phyloP scores from a whole-genome alignment of 1,284 basidiomycete species.

The Cutaneotrichosporon dermatis region DNA sequence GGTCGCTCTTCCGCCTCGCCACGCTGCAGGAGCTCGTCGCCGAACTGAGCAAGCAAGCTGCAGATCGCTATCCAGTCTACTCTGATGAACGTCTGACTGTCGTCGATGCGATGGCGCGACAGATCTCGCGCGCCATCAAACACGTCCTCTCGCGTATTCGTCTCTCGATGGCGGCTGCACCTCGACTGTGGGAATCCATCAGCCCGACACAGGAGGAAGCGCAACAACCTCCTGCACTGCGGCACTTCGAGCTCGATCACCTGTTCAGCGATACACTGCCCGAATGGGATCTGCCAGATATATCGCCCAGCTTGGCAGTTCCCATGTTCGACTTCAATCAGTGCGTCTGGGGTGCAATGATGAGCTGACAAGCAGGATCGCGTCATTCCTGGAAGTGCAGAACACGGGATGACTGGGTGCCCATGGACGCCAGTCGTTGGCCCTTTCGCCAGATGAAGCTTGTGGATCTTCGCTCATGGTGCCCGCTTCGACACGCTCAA shows the following conservation, averaged over 20 bases:
- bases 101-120: background rate
- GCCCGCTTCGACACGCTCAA: no score
- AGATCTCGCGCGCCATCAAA: background rate
- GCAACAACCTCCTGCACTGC: background rate
- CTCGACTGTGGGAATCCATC: background rate
- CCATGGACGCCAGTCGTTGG: no score
- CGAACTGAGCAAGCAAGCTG: background rate
- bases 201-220: no score
- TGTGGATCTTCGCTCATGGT: no score
- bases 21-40: background rate
- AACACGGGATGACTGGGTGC: no score
- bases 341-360: background rate
- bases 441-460: no score
- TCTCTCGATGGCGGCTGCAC: background rate
- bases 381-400: background rate
- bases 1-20: background rate
- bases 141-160: background rate
- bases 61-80: background rate
- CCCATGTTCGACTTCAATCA: background rate
- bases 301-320: background rate
- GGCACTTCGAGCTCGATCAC: background rate
- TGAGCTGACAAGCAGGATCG: background rate
- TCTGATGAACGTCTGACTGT: background rate
- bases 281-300: background rate
- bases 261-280: background rate